Evolutionary conservation across 2,329 filamentous ascomycete genomes (phyloP).

Genomic region (Stagonosporopsis rhizophila): DNA sequence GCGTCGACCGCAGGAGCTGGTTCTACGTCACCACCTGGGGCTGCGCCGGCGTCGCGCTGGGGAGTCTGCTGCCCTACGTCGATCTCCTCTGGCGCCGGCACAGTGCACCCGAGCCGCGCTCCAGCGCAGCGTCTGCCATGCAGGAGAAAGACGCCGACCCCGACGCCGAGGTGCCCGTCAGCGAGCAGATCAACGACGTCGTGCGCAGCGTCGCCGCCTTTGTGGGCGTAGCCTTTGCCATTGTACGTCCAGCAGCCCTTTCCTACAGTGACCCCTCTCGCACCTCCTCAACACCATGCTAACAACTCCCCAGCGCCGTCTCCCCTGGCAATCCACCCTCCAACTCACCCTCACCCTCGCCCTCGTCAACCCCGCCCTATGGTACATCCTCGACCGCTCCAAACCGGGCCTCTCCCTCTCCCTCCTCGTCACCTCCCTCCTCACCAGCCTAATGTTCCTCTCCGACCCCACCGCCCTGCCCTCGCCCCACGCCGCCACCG

Average conservation of each 20-base stretch:
- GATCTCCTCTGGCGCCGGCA: conserved; percentile 74
- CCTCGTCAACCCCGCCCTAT: conserved; percentile 89
- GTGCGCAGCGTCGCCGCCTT: conserved; percentile 75
- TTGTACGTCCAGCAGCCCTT: conserved; percentile 71
- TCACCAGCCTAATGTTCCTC: conserved; percentile 75
- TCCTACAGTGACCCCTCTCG: neutral
- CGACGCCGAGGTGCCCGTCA: conserved; percentile 48
- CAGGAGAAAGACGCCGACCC: conserved; percentile 26
- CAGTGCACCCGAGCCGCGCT: too few relatives aligned
- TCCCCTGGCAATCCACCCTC: conserved; percentile 94
- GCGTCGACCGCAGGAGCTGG: conserved; percentile 64
- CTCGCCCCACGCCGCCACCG: conserved; percentile 31
- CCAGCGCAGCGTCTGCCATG: neutral
- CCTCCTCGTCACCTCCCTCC: conserved; percentile 72
- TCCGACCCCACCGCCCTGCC: conserved; percentile 82
- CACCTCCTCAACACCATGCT: neutral
- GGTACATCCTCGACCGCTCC: conserved; percentile 95
- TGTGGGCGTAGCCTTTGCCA: conserved; percentile 77
- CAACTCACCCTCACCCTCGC: conserved; percentile 90
- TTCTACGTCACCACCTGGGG: conserved; percentile 84
- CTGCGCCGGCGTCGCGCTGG: conserved; percentile 75
- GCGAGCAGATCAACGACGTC: conserved; percentile 76
- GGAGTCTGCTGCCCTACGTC: conserved; percentile 82
- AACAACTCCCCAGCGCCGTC: conserved; percentile 69
- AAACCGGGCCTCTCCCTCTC: conserved; percentile 84